Conservation (phyloP, 345 rosid species). For the Aquilaria sinensis region DNA sequence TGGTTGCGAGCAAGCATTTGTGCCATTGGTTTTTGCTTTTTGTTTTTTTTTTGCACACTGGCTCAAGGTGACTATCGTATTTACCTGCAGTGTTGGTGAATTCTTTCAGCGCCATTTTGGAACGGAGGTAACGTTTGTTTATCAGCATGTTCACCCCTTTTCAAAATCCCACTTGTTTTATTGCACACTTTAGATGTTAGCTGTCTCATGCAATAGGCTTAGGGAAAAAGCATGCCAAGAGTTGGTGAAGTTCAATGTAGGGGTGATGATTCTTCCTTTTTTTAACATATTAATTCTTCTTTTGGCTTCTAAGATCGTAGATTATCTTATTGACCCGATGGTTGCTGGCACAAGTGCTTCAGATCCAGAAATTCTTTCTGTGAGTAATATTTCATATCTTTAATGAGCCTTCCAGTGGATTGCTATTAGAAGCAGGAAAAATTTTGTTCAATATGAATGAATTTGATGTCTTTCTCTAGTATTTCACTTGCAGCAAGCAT, state of each 20-base stretch:
- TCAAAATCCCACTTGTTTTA: neutral
- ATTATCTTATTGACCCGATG: constrained; percentile 91
- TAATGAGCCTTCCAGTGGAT: neutral
- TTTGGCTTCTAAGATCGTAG: constrained; percentile 61
- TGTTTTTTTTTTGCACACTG: constrained; percentile 3
- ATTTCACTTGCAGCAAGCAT: neutral
- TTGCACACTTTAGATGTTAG: neutral
- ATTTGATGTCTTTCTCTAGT: constrained; percentile 9
- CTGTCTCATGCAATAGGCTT: neutral
- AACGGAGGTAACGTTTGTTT: constrained; percentile 40
- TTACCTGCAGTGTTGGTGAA: constrained; percentile 46
- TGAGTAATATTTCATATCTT: constrained; percentile 36
- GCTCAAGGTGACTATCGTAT: neutral
- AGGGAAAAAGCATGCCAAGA: neutral
- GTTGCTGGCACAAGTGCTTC: constrained; percentile 90
- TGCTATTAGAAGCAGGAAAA: too few relatives aligned
- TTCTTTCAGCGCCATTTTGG: constrained; percentile 74
- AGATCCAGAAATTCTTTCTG: constrained; percentile 90
- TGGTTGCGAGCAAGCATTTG: constrained; percentile 1
- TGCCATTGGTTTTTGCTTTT: neutral
- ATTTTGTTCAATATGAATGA: neutral
- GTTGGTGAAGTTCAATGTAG: too few relatives aligned
- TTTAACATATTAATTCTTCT: neutral
- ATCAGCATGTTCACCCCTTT: neutral
- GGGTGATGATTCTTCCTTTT: constrained; percentile 5